These are phyloP conservation scores for Cytospora leucostoma DNA, from an alignment of 2,329 filamentous ascomycete genomes.

Conservation along the genomic window DNA sequence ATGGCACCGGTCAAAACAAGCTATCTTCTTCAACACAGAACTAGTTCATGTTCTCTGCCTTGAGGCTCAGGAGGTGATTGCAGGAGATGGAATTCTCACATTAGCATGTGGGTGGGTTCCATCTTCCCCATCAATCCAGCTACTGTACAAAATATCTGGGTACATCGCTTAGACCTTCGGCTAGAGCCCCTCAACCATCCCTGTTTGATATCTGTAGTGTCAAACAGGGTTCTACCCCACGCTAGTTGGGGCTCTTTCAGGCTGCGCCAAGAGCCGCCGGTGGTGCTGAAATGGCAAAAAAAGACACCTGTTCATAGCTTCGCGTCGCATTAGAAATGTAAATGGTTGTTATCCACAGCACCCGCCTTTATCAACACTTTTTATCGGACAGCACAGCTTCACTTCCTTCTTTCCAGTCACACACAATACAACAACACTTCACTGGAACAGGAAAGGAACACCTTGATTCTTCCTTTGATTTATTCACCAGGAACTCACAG, in stretches of 20 bases:
- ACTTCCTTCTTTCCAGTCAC: conserved; percentile 2
- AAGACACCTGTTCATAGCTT: conserved; percentile 20
- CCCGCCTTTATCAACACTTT: conserved; percentile 17
- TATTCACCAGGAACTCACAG: conserved; percentile 19
- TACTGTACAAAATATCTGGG: conserved; percentile 2
- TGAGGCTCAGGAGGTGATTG: neutral
- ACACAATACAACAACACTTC: conserved; percentile 4
- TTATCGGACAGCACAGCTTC: conserved; percentile 9
- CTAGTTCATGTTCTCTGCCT: neutral
- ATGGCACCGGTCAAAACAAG: no score
- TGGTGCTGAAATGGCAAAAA: conserved; percentile 22
- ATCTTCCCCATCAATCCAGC: neutral
- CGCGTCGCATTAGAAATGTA: conserved; percentile 8
- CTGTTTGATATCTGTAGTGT: conserved; percentile 5
- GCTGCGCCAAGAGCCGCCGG: conserved; percentile 12
- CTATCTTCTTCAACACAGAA: no score
- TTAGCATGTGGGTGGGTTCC: neutral
- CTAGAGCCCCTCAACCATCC: conserved; percentile 1
- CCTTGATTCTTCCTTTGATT: conserved; percentile 13
- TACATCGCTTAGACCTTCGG: neutral
- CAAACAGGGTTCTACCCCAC: conserved; percentile 10
- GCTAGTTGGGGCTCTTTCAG: conserved; percentile 17
- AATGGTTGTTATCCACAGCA: conserved; percentile 8
- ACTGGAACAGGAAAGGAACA: conserved; percentile 20
- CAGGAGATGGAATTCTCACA: neutral